These are phyloP conservation scores for Starmerella khaoyaiensis DNA, from an alignment of 805 yeast genomes.

Conservation along the genomic window DNA sequence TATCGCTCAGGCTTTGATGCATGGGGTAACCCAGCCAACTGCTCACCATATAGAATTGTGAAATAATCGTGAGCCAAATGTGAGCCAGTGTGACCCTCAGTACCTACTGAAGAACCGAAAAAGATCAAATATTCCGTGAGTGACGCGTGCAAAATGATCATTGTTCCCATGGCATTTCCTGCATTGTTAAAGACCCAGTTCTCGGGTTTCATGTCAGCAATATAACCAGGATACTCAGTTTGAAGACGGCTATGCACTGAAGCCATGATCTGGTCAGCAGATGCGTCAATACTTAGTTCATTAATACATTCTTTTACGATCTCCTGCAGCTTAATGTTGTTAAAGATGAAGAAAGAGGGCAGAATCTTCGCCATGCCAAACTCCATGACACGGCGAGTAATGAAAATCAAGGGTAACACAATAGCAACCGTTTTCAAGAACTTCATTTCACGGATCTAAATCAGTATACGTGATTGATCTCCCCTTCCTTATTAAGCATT, in stretches of 20 bases:
- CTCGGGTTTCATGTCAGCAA: constrained; percentile 58
- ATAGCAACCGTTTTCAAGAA: constrained; percentile 9
- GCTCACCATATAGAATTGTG: constrained; percentile 72
- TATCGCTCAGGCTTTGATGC: constrained; percentile 58
- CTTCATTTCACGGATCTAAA: constrained; percentile 12
- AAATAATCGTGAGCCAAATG: constrained; percentile 97
- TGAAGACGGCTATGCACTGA: constrained; percentile 39
- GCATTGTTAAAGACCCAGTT: constrained; percentile 97
- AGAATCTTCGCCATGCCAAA: constrained; percentile 31
- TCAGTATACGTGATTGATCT: too few relatives aligned
- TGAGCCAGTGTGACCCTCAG: constrained; percentile 92
- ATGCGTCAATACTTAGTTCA: constrained; percentile 37
- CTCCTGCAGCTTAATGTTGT: constrained; percentile 44
- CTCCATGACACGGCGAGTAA: constrained; percentile 19
- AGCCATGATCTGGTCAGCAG: constrained; percentile 20
- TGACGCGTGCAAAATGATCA: constrained; percentile 92
- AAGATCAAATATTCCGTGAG: constrained; percentile 82
- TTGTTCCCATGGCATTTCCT: constrained; percentile 92
- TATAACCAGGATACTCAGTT: constrained; percentile 54
- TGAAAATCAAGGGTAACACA: constrained; percentile 16
- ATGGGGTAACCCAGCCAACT: constrained; percentile 56
- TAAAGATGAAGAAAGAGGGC: constrained; percentile 60
- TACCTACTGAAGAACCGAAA: constrained; percentile 87
- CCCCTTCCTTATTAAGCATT: too few relatives aligned
- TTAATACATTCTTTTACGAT: constrained; percentile 45